These are phyloP conservation scores for Moesziomyces sp. DNA, from an alignment of 1,284 basidiomycete species.

Conservation along the genomic window DNA sequence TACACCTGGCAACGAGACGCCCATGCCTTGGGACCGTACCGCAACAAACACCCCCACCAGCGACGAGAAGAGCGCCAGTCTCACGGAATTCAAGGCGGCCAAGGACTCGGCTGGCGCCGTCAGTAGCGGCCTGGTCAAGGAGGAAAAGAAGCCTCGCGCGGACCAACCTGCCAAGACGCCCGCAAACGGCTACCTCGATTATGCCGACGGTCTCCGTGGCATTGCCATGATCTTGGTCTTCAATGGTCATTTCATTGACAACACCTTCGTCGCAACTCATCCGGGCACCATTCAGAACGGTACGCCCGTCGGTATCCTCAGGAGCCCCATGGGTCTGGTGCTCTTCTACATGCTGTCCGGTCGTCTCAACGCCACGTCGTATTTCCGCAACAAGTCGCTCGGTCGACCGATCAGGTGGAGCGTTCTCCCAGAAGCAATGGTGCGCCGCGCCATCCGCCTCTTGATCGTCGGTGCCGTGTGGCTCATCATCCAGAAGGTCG, in stretches of 20 bases:
- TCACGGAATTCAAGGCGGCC: slow-evolving; percentile 38
- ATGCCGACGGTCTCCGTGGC: slow-evolving; percentile 69
- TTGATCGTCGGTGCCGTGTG: slow-evolving; percentile 68
- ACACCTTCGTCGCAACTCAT: slow-evolving; percentile 67
- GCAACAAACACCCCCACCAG: slow-evolving; percentile 8
- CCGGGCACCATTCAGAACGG: slow-evolving; percentile 66
- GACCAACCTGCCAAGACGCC: slow-evolving; percentile 32
- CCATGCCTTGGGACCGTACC: slow-evolving; percentile 16
- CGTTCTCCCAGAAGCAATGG: slow-evolving; percentile 66
- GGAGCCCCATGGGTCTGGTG: slow-evolving; percentile 32
- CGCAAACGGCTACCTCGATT: slow-evolving; percentile 61
- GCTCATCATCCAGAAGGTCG: slow-evolving; percentile 68
- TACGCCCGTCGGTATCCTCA: slow-evolving; percentile 56
- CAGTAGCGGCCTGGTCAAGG: slow-evolving; percentile 18
- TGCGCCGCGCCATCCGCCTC: slow-evolving; percentile 69
- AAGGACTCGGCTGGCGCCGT: slow-evolving; percentile 42
- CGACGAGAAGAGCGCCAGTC: slow-evolving; percentile 17
- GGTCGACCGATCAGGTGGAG: slow-evolving; percentile 64
- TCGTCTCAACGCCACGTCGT: slow-evolving; percentile 68
- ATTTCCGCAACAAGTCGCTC: slow-evolving; percentile 63
- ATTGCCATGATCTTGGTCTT: slow-evolving; percentile 68
- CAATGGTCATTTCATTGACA: slow-evolving; percentile 68
- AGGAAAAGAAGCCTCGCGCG: slow-evolving; percentile 28
- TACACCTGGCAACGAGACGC: slow-evolving; percentile 18
- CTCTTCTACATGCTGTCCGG: slow-evolving; percentile 68